Base-by-base conservation (phyloP, 1,139 yeast species). In the Hyphopichia buzzinii region DNA sequence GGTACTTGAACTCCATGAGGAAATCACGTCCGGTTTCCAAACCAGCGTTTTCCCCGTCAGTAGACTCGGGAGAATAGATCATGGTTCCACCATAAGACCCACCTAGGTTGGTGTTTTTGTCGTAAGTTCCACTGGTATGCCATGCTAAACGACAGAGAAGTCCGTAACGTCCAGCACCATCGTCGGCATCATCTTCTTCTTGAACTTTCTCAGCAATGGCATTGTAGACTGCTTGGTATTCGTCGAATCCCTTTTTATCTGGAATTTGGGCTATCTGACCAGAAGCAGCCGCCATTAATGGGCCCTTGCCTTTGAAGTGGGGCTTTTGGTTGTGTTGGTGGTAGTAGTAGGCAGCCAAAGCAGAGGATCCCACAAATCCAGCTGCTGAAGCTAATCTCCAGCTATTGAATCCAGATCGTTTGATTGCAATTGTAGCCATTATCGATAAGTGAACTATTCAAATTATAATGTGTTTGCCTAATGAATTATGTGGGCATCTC, bases 61-160 rank as follows among this genome's bases (percentile, higher is more conserved):
- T 57, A 21, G 74, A 64, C 59, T 87, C 96, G 39, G 81, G 77
- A 29, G 71, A 55, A 54, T 71, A 81, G 49, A 87, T 71, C 85
- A 87, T 85, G 36, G 96, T 84, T 48, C 95, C 96, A 41, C 84
- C 86, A 57, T 62, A 84, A 4, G 94, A 81, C 26, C 97, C 97
- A 48, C 96, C 96, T 26, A 64, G 54, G 37, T 72, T 64, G 45
- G 74, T 75, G 31, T 64, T 55, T 59, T 74, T 74, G 48, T 78
- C 77, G 58, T 68, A 84, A 25, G 92, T 81, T 37, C 92, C 94
- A 26, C 84, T 72, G 6, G 78, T 49, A 60, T 84, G 94, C 92
- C 92, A 84, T 34, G 90, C 83, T 42, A 83, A 71, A 55, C 94
- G 76, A 30, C 77, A 72, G 37, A 84, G 66, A 34, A 79, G 74